Conservation (phyloP, 2,329 filamentous ascomycete genomes). For the Pyrenochaeta sp. region DNA sequence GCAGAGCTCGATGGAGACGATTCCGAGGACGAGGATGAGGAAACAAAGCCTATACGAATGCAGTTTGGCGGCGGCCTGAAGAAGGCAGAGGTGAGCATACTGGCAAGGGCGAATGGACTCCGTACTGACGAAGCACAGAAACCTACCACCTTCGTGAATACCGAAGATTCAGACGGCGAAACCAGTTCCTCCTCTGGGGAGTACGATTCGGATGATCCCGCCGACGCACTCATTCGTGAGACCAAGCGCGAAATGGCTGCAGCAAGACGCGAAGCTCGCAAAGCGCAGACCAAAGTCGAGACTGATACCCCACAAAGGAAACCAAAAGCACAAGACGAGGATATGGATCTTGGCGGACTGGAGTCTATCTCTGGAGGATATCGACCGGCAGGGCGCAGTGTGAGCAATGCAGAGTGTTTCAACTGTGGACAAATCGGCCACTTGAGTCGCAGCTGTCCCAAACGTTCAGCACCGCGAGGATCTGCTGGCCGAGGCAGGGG, state of each 20-base stretch:
- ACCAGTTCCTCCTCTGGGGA: slow-evolving; percentile 45
- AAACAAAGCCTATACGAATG: slow-evolving; percentile 47
- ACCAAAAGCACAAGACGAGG: slow-evolving; percentile 69
- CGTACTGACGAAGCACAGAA: slow-evolving; percentile 30
- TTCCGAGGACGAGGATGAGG: slow-evolving; percentile 43
- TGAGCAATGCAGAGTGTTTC: slow-evolving; percentile 61
- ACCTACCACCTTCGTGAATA: slow-evolving; percentile 22
- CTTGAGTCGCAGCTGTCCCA: slow-evolving; percentile 64
- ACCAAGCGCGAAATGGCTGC: slow-evolving; percentile 55
- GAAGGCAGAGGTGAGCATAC: slow-evolving; percentile 17
- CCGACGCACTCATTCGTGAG: slow-evolving; percentile 55
- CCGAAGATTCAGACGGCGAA: slow-evolving; percentile 34
- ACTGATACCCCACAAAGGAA: slow-evolving; percentile 58
- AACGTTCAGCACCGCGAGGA: slow-evolving; percentile 24
- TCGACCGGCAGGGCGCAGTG: slow-evolving; percentile 21
- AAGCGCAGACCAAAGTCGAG: slow-evolving; percentile 58
- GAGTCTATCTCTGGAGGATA: slow-evolving; percentile 65
- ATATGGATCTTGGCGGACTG: slow-evolving; percentile 67
- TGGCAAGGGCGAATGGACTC: background rate
- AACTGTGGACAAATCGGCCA: slow-evolving; percentile 70
- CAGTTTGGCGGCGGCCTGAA: slow-evolving; percentile 61
- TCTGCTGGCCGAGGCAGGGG: slow-evolving; percentile 34
- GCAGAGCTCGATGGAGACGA: slow-evolving; percentile 57
- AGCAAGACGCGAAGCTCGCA: slow-evolving; percentile 52
- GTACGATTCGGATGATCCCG: slow-evolving; percentile 52